These are phyloP conservation scores for Pilobolus umbonatus DNA, from an alignment of 192 early-diverging fungal species.

Conservation along the genomic window DNA sequence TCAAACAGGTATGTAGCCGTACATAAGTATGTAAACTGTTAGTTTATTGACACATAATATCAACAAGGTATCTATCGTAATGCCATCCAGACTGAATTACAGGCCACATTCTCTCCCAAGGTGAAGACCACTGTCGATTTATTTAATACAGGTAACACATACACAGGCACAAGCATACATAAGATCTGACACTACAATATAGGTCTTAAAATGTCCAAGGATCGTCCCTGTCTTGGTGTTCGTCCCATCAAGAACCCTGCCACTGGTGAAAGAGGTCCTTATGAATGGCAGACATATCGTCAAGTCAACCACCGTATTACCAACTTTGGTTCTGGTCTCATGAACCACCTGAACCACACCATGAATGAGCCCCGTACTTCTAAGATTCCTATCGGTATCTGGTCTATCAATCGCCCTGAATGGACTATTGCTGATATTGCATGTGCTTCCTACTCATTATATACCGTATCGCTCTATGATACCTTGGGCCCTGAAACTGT, in stretches of 20 bases:
- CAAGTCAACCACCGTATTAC: slow-evolving; percentile 55
- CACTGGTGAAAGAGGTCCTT: slow-evolving; percentile 59
- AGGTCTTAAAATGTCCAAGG: slow-evolving; percentile 51
- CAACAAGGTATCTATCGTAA: slow-evolving; percentile 44
- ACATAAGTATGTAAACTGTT: not conserved
- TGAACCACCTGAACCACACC: slow-evolving; percentile 51
- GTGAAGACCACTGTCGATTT: slow-evolving; percentile 46
- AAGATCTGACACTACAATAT: not conserved
- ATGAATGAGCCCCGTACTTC: slow-evolving; percentile 20
- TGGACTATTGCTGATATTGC: slow-evolving; percentile 72
- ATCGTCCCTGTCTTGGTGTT: slow-evolving; percentile 60
- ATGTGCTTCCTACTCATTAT: slow-evolving; percentile 57
- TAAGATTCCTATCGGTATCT: slow-evolving; percentile 55
- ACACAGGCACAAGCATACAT: not conserved
- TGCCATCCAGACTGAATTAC: slow-evolving; percentile 26
- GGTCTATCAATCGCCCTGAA: slow-evolving; percentile 70
- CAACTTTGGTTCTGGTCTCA: slow-evolving; percentile 66
- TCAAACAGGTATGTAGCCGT: slow-evolving; percentile 38
- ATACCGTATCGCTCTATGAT: slow-evolving; percentile 81
- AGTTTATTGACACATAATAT: not conserved
- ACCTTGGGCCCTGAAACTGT: slow-evolving; percentile 82
- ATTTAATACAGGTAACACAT: slow-evolving; percentile 39
- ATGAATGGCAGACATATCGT: slow-evolving; percentile 67
- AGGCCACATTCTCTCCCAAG: slow-evolving; percentile 38
- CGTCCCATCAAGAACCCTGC: slow-evolving; percentile 52